Conservation (phyloP, 352 stramenopile species). For the Phytophthora europaea region DNA sequence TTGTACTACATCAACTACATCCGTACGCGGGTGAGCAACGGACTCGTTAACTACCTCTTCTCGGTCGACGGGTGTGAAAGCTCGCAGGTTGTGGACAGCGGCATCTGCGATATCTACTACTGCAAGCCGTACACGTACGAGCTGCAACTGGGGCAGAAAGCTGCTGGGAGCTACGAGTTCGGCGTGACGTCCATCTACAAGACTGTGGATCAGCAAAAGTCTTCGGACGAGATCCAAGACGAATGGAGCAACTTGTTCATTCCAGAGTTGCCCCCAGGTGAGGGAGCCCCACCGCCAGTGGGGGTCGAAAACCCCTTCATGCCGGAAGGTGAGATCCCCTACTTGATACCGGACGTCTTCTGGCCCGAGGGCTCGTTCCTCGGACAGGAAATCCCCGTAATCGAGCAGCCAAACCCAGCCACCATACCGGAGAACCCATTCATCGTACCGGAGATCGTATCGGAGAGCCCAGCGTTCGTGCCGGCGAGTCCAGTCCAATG, state of each 20-base stretch:
- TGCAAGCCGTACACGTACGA: constrained; percentile 59
- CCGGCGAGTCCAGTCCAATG: background rate
- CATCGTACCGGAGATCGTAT: background rate
- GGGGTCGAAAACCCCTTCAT: background rate
- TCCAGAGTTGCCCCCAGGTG: background rate
- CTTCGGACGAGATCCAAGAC: constrained; percentile 21
- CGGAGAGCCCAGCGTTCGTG: background rate
- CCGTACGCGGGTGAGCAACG: constrained; percentile 20
- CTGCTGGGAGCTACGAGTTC: constrained; percentile 34
- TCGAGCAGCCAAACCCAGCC: background rate
- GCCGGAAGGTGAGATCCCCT: background rate
- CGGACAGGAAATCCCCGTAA: background rate
- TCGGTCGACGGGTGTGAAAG: constrained; percentile 51
- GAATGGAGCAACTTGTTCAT: constrained; percentile 36
- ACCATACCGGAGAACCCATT: background rate
- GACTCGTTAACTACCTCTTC: constrained; percentile 43
- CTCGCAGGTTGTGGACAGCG: constrained; percentile 32
- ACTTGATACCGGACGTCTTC: background rate
- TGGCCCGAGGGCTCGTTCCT: background rate
- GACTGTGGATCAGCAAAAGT: constrained; percentile 41
- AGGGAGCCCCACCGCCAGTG: background rate
- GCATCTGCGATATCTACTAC: constrained; percentile 58
- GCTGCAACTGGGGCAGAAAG: constrained; percentile 50
- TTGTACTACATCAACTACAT: constrained; percentile 56
- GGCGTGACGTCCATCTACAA: constrained; percentile 57